These are phyloP conservation scores for Pistacia vera DNA, from an alignment of 345 rosid species.

Conservation along the genomic window DNA sequence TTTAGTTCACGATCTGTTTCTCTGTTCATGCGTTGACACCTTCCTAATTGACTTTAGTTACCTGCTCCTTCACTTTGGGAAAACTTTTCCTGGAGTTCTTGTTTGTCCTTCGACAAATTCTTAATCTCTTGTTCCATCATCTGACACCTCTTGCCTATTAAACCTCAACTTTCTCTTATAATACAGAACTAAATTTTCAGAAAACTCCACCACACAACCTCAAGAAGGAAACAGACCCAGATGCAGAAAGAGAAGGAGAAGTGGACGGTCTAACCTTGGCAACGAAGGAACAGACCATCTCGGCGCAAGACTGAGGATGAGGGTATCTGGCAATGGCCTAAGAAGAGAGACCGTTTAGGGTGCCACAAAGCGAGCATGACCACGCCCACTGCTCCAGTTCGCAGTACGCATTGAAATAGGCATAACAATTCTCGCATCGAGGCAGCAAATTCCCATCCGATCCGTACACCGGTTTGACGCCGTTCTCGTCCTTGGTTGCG, in stretches of 20 bases:
- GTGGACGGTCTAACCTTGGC: constrained; percentile 12
- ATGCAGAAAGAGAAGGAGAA: too few species aligned
- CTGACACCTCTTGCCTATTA: constrained; percentile 79
- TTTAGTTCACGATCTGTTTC: constrained; percentile 95
- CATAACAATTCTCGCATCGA: constrained; percentile 92
- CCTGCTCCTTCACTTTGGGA: constrained; percentile 20
- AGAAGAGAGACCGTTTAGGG: constrained; percentile 80
- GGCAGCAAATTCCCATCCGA: constrained; percentile 81
- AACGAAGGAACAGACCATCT: constrained; percentile 88
- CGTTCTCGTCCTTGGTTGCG: constrained; percentile 83
- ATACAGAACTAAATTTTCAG: too few species aligned
- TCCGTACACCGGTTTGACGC: constrained; percentile 74
- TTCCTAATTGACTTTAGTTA: too few species aligned
- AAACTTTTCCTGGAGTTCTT: constrained; percentile 92
- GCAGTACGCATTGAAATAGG: constrained; percentile 91
- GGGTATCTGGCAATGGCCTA: constrained; percentile 82
- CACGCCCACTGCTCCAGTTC: constrained; percentile 98
- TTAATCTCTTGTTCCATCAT: constrained; percentile 92
- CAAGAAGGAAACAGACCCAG: too few species aligned
- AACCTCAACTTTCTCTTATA: too few species aligned
- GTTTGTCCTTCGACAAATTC: constrained; percentile 84
- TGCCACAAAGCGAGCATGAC: constrained; percentile 88
- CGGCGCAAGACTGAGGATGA: constrained; percentile 71
- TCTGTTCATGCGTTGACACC: constrained; percentile 88
- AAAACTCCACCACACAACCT: too few species aligned